phyloP scores from a whole-genome alignment of 768 basidiomycete genomes.

The Termitomyces sp. region DNA sequence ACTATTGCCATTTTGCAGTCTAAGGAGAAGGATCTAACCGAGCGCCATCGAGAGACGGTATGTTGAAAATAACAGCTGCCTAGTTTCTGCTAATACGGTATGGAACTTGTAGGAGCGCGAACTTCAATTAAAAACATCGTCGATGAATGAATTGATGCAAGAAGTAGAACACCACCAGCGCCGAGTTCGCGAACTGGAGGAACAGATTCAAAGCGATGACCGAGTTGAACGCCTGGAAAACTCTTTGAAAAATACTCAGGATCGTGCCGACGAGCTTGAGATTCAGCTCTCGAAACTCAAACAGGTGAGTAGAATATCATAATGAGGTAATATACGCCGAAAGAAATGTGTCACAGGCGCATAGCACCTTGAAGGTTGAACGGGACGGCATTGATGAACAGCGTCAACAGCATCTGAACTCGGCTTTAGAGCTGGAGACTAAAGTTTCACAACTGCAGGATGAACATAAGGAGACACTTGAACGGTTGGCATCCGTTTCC shows the following conservation, averaged over 20 bases:
- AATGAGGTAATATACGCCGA: not conserved
- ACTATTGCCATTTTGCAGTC: constrained; percentile 39
- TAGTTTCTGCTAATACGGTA: not conserved
- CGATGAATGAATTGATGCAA: constrained; percentile 48
- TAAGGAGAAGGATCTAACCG: constrained; percentile 54
- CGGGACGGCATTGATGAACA: constrained; percentile 53
- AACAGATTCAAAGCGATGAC: constrained; percentile 82
- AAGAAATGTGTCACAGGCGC: constrained; percentile 36
- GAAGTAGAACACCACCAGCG: constrained; percentile 54
- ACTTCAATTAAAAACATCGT: constrained; percentile 58
- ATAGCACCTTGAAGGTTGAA: constrained; percentile 57
- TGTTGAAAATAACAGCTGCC: not conserved
- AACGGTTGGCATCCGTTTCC: constrained; percentile 41
- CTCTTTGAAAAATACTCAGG: constrained; percentile 74
- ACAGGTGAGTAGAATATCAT: constrained; percentile 46
- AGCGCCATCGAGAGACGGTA: constrained; percentile 54
- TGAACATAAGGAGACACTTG: constrained; percentile 34
- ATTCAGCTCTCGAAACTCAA: constrained; percentile 77
- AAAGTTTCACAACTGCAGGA: constrained; percentile 47
- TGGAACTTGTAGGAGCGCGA: constrained; percentile 65
- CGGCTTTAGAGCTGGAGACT: constrained; percentile 44
- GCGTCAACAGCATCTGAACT: constrained; percentile 36
- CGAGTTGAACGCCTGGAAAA: constrained; percentile 71
- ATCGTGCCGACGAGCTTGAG: constrained; percentile 80
- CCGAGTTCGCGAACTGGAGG: constrained; percentile 68